A percentile compares a stretch with the other conserved stretches of the same genome.
These are phyloP conservation scores for Pyrus communis DNA, from an alignment of 306 rosid genomes.

Conservation along the genomic window DNA sequence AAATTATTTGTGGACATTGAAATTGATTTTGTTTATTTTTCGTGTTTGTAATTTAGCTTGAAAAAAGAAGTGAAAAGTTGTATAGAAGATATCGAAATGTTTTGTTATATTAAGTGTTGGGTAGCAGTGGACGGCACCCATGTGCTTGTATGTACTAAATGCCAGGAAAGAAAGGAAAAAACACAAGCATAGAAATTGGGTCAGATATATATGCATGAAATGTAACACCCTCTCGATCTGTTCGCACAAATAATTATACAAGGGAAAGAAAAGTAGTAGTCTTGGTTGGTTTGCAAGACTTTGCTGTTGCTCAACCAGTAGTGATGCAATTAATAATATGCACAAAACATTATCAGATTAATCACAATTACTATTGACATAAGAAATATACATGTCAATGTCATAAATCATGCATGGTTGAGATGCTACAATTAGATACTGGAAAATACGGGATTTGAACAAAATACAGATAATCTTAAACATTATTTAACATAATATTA, in stretches of 20 bases:
- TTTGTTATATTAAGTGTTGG: constrained; percentile 14
- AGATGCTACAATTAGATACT: no score
- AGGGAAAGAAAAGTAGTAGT: neutral
- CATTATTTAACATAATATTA: no score
- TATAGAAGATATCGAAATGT: neutral
- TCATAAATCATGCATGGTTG: no score
- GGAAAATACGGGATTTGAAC: no score
- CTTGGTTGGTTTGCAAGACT: constrained; percentile 6
- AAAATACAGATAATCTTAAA: no score
- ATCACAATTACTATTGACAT: neutral
- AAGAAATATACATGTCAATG: neutral
- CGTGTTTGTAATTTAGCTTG: neutral
- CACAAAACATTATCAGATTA: neutral
- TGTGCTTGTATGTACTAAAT: constrained; percentile 9
- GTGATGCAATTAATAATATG: neutral
- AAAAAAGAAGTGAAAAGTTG: neutral
- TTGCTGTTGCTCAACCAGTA: neutral
- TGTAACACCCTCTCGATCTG: neutral
- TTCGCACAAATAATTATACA: constrained; percentile 6
- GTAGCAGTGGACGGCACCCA: constrained; percentile 11
- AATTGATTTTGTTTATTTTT: neutral
- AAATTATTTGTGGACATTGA: neutral
- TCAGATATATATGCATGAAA: neutral
- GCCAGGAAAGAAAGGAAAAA: constrained; percentile 3
- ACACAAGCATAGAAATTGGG: constrained; percentile 5